Evolutionary conservation across 768 basidiomycete species (phyloP), one percentile per base, ranked within the genome.

Genomic region (Kockovaella imperatae): DNA sequence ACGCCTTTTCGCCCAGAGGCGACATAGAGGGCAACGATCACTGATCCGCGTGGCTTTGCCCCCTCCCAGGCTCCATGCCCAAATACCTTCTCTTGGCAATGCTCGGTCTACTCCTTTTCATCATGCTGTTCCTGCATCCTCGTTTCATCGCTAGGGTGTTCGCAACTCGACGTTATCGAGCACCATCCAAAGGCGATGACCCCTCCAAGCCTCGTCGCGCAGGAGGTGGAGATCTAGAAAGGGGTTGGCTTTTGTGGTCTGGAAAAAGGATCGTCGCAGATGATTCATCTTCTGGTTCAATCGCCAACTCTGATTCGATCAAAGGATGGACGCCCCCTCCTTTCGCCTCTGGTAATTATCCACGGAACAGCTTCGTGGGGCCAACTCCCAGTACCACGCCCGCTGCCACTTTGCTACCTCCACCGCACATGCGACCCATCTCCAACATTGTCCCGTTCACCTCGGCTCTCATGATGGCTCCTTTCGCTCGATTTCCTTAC

Each of bases 131-230:
- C 20, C 46, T 57, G 2, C 63, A 67, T 45, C 50, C 58, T 35
- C 49, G 64, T 35, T 62, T 69, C 47, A 50, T 69, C 34, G 68
- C 63, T 38, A 50, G 68, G 13, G 42, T 67, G 5, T 61, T 62
- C 47, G 62, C 68, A 10, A 38, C 52, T 1, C 42, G 11, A 14
- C 40, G 40, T 38, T 1, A 17, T n/a, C 8, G 26, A 36, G 24
- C 52, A 40, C 3, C 32, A 26, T 21, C 44, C 32, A 30, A 26
- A 42, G 30, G 32, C 45, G 23, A 21, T 35, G 26, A 20, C 40
- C 15, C 36, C 8, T 7, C 8, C 10, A 32, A 41, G 20, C 20
- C 7, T 29, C 39, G 38, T 14, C 28, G 47, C 3, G 47, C 52
- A 1, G 49, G 47, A n/a, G 60, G 56, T 4, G 54, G 60, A n/a